Evolutionary conservation across 352 stramenopile genomes (phyloP), one percentile per base, ranked within the genome.

Genomic region (Nothophytophthora sp.): DNA sequence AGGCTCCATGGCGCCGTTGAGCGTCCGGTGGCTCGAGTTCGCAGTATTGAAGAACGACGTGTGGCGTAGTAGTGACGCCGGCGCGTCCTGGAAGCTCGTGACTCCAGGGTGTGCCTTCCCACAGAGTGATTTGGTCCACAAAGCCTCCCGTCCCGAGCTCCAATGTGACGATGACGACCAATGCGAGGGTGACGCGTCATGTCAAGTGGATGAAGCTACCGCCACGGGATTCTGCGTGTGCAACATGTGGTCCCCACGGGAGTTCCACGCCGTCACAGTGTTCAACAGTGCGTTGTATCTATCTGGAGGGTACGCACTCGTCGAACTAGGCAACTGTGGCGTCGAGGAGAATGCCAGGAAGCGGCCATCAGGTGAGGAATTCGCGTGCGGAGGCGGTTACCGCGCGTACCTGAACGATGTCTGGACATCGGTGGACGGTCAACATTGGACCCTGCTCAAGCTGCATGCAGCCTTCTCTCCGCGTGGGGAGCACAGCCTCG

Each of bases 21-120:
- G 73, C 34, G 70, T 45, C 1, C 68, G 76, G 2, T 90, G 76
- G 79, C 62, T 81, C 4, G 81, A 92, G 59, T 83, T 71, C 41
- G 65, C 72, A 0, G 78, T 92, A 7, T 60, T 92, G 15, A 90
- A 90, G 43, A 92, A 92, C 49, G 81, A 92, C 48, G 74, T 92
- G 16, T 92, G 81, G 81, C 64, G 73, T n/a, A 90, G 76, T 37
- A 81, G 67, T 13, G 79, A 90, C 53, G 65, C 76, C 20, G 81
- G 77, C 8, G 70, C 73, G 7, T 89, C 81, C 15, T 91, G 81
- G 81, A 79, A 73, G 37, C 70, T 91, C 12, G 81, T 88, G 22
- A 91, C 78, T 15, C 73, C 72, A 19, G 81, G 81, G 0, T 91
- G 81, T 29, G 34, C 60, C 9, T 80, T 81, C 37, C 81, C 81